Conservation (phyloP, 176 grass and related monocot genomes). For the Musa schizocarpa region DNA sequence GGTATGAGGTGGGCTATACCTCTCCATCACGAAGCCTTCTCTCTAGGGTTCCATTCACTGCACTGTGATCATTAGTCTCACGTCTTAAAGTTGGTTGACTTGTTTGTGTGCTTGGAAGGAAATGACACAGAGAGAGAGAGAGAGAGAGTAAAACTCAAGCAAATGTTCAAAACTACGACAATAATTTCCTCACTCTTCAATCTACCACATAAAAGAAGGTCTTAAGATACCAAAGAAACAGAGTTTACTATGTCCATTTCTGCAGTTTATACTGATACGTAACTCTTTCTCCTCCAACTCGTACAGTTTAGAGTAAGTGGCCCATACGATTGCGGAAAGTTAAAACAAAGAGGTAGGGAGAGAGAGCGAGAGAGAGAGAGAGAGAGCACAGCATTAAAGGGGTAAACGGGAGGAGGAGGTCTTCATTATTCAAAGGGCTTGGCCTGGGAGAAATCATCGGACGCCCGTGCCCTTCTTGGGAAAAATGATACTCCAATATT, state of each 20-base stretch:
- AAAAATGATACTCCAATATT: slow-evolving; percentile 16
- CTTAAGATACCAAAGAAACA: background rate
- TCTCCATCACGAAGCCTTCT: too few relatives aligned
- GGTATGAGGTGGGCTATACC: background rate
- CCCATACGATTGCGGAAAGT: background rate
- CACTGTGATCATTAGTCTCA: background rate
- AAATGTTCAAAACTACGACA: background rate
- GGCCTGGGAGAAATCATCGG: slow-evolving; percentile 79
- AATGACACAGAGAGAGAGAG: background rate
- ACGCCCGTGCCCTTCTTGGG: slow-evolving; percentile 56
- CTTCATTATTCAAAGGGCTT: slow-evolving; percentile 26
- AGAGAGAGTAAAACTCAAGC: slow-evolving; percentile 25
- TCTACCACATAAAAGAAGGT: background rate
- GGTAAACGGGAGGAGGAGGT: background rate
- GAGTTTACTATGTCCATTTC: background rate
- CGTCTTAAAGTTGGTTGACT: too few relatives aligned
- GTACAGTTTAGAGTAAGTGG: background rate
- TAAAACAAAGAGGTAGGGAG: background rate
- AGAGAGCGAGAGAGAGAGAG: background rate
- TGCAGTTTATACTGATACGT: background rate
- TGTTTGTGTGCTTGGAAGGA: too few relatives aligned
- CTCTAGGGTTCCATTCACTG: background rate
- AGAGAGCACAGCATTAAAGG: background rate
- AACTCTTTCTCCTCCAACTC: background rate
- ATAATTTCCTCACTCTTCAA: too few relatives aligned